Conservation (phyloP, 176 grass and related monocot species). For the Panicum miliaceum region DNA sequence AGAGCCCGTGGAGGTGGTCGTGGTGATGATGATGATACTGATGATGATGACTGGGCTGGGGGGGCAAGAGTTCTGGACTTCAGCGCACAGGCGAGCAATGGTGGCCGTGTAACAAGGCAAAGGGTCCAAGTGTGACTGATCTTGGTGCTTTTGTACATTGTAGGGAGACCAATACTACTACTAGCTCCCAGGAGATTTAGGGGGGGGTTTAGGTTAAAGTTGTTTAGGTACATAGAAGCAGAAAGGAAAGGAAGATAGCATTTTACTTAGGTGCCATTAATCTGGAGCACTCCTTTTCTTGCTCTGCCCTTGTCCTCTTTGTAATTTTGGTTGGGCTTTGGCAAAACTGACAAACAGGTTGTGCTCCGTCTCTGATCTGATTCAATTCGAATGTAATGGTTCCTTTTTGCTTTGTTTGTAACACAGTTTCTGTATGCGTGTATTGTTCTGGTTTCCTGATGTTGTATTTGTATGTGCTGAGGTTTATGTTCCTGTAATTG, state of each 20-base stretch:
- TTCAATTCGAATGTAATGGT: slow-evolving; percentile 50
- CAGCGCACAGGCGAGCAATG: slow-evolving; percentile 54
- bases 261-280: slow-evolving; percentile 65
- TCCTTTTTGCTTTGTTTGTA: slow-evolving; percentile 15
- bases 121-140: slow-evolving; percentile 63
- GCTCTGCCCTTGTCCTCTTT: slow-evolving; percentile 47
- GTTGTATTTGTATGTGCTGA: neutral
- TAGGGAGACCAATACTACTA: slow-evolving; percentile 37
- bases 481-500: too few species aligned
- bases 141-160: slow-evolving; percentile 63
- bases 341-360: slow-evolving; percentile 45
- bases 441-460: neutral
- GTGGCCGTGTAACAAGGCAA: slow-evolving; percentile 75
- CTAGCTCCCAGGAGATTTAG: slow-evolving; percentile 37
- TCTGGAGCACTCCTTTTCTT: slow-evolving; percentile 58
- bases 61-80: slow-evolving; percentile 79
- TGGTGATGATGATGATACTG: slow-evolving; percentile 49
- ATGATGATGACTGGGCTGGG: slow-evolving; percentile 76
- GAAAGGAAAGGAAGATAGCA: slow-evolving; percentile 61
- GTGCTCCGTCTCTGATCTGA: slow-evolving; percentile 64
- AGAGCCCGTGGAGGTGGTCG: slow-evolving; percentile 42
- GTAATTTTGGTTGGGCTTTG: slow-evolving; percentile 50
- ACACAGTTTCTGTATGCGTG: neutral
- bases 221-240: slow-evolving; percentile 67
- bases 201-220: slow-evolving; percentile 12